A percentile compares a stretch with the other conserved stretches of the same genome.
phyloP scores from a whole-genome alignment of 352 stramenopile species.

The Phytophthora palmivora region DNA sequence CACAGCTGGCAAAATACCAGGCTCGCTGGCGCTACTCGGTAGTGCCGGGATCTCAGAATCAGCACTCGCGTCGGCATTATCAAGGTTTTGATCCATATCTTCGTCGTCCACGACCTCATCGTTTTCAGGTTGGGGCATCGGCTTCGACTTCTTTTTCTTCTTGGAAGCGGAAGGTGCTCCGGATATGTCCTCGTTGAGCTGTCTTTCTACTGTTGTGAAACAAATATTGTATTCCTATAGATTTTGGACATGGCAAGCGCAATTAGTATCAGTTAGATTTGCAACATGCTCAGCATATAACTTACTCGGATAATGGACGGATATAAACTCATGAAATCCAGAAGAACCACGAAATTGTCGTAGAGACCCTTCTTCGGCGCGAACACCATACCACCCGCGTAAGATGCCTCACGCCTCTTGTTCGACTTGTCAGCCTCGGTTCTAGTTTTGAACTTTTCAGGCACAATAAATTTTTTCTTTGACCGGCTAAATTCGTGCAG shows the following conservation, averaged over 20 bases:
- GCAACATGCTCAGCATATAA: conserved; percentile 6
- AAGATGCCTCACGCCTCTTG: conserved; percentile 91
- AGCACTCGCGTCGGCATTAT: conserved; percentile 56
- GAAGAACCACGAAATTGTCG: conserved; percentile 99
- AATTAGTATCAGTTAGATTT: conserved; percentile 11
- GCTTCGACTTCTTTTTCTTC: conserved; percentile 67
- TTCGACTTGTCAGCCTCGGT: conserved; percentile 66
- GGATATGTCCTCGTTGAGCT: conserved; percentile 63
- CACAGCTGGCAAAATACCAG: conserved; percentile 95
- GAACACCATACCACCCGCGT: conserved; percentile 98
- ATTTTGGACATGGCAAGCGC: conserved; percentile 3
- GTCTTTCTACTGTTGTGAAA: conserved; percentile 98
- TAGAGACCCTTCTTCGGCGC: conserved; percentile 99
- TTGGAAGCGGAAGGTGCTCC: conserved; percentile 42
- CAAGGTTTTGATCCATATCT: conserved; percentile 75
- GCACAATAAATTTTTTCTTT: conserved; percentile 98
- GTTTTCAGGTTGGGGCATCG: conserved; percentile 57
- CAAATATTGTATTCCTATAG: conserved; percentile 99
- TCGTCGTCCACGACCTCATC: conserved; percentile 85
- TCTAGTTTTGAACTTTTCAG: conserved; percentile 92
- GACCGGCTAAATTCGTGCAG: conserved; percentile 97
- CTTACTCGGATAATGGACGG: conserved; percentile 97
- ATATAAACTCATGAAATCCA: conserved; percentile 99
- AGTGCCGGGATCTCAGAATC: conserved; percentile 91
- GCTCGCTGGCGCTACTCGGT: conserved; percentile 73